Evolutionary conservation across 148 eudicot genomes (phyloP).

Genomic region (Selenicereus undatus): DNA sequence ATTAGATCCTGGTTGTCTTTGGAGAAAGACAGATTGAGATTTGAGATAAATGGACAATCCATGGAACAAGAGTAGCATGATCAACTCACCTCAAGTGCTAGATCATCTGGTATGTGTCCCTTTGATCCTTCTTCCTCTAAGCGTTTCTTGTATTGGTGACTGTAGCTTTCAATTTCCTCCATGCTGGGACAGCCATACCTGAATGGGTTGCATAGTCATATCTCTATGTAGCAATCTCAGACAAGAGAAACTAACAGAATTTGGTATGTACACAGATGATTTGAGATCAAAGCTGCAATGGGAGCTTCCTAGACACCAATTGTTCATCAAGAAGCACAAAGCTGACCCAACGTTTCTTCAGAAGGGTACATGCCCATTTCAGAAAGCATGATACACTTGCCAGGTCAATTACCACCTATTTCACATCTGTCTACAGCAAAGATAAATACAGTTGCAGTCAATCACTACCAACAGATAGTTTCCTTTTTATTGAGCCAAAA

Average conservation of each 20-base stretch:
- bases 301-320: too few relatives aligned
- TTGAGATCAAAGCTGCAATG: too few relatives aligned
- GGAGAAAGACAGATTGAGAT: background rate
- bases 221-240: background rate
- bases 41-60: too few relatives aligned
- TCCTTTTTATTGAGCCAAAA: too few relatives aligned
- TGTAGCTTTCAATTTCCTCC: slow-evolving; percentile 67
- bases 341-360: too few relatives aligned
- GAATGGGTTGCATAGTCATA: slow-evolving; percentile 10
- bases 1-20: background rate
- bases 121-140: slow-evolving; percentile 72
- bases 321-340: too few relatives aligned
- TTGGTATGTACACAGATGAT: background rate
- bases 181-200: slow-evolving; percentile 81
- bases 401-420: too few relatives aligned
- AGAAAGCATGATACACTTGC: too few relatives aligned
- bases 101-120: slow-evolving; percentile 73
- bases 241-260: background rate
- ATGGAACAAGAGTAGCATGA: too few relatives aligned
- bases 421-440: background rate
- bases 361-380: too few relatives aligned
- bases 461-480: too few relatives aligned
- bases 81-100: slow-evolving; percentile 73
- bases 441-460: background rate
- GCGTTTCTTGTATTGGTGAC: slow-evolving; percentile 53